Evolutionary conservation across 1,284 basidiomycete species (phyloP).

Genomic region (Cystobasidium slooffiae): DNA sequence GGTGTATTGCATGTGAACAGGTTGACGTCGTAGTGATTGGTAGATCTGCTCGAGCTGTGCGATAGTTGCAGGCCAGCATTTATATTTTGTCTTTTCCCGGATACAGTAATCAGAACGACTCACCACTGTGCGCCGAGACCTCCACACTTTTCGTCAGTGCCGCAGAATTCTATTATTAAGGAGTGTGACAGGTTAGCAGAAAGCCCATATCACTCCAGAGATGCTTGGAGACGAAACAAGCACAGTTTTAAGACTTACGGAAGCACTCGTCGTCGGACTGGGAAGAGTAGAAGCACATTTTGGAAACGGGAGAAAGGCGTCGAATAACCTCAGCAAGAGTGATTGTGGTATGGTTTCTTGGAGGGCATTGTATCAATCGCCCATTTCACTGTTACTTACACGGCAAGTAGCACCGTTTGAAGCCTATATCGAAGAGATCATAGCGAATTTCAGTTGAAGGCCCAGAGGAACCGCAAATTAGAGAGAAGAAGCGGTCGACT

Average conservation of each 20-base stretch:
- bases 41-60: constrained; percentile 27
- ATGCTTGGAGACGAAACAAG: neutral
- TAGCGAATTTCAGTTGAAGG: neutral
- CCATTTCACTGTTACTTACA: too few relatives aligned
- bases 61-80: neutral
- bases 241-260: neutral
- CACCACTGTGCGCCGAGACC: constrained; percentile 24
- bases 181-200: neutral
- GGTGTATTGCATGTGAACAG: constrained; percentile 28
- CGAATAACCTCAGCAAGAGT: neutral
- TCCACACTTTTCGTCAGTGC: constrained; percentile 26
- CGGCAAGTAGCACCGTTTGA: constrained; percentile 26
- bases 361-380: too few relatives aligned
- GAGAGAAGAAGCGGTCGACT: neutral
- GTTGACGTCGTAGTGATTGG: constrained; percentile 34
- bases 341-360: neutral
- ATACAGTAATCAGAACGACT: neutral
- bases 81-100: too few relatives aligned
- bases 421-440: constrained; percentile 13
- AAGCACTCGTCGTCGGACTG: constrained; percentile 34
- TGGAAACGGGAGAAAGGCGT: constrained; percentile 1
- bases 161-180: constrained; percentile 23
- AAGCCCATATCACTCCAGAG: neutral
- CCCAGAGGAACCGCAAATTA: neutral
- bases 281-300: too few relatives aligned